These are phyloP conservation scores for Peronospora belbahrii DNA, from an alignment of 352 stramenopile genomes.

Conservation along the genomic window DNA sequence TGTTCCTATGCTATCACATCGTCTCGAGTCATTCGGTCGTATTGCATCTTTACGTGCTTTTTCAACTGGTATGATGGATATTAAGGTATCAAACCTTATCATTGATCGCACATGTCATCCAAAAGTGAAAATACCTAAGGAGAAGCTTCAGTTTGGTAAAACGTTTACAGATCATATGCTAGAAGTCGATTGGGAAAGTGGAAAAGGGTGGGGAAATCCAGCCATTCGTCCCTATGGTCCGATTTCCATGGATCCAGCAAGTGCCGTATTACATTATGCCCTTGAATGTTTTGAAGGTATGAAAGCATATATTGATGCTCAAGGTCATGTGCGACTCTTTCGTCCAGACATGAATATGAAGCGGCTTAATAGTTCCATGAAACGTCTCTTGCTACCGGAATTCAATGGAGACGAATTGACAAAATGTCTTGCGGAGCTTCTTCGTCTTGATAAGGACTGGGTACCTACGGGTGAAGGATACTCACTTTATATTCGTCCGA, in stretches of 20 bases:
- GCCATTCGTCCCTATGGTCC: slow-evolving; percentile 89
- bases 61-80: slow-evolving; percentile 22
- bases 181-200: slow-evolving; percentile 87
- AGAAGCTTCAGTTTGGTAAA: slow-evolving; percentile 90
- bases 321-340: slow-evolving; percentile 90
- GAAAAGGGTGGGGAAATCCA: slow-evolving; percentile 79
- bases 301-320: slow-evolving; percentile 88
- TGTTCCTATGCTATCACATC: slow-evolving; percentile 7
- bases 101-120: slow-evolving; percentile 37
- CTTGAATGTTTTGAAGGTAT: slow-evolving; percentile 94
- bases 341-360: slow-evolving; percentile 96
- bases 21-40: slow-evolving; percentile 11
- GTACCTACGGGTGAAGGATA: slow-evolving; percentile 93
- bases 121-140: slow-evolving; percentile 70
- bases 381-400: slow-evolving; percentile 79
- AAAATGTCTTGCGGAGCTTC: slow-evolving; percentile 83
- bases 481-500: slow-evolving; percentile 94
- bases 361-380: slow-evolving; percentile 91
- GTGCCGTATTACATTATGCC: slow-evolving; percentile 91
- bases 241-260: slow-evolving; percentile 89
- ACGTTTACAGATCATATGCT: slow-evolving; percentile 97
- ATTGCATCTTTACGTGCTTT: slow-evolving; percentile 16
- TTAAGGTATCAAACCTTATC: slow-evolving; percentile 31
- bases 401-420: slow-evolving; percentile 90
- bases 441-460: slow-evolving; percentile 87